Evolutionary conservation across 257 asterid species (phyloP), one percentile per base, ranked within the genome.

Genomic region (Plantago ovata): DNA sequence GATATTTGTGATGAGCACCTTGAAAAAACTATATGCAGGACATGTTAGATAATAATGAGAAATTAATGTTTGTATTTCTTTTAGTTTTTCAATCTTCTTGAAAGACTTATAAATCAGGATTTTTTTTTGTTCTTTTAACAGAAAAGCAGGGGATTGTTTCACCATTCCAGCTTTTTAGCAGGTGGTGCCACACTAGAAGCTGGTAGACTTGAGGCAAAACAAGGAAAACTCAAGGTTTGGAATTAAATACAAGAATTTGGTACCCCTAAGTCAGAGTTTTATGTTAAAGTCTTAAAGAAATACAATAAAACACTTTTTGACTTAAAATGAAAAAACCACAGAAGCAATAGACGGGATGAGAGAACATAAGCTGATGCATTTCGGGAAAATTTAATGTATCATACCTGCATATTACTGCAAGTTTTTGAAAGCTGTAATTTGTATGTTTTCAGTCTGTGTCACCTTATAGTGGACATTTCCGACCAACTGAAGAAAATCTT

Each of bases 161-260:
- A 84, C 54, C 95, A 86, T 75, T 86, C 95, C 38, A 86, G 94
- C 67, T 86, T 86, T 53, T 84, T 86, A 4, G 95, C 95, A 12
- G 95, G 94, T 19, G 95, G 95, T 32, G 87, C 75, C 40, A 81
- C 83, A 40, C 64, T 81, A 42, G 87, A 90, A 59, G 94, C 95
- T 42, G 95, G 94, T 65, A 77, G 90, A 66, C 81, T 86, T 33
- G 76, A 56, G 50, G 94, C 72, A 59, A 72, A 78, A 56, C 67
- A 52, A 36, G 95, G 95, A 63, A 63, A 64, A 23, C 94, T 80
- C 63, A 64, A 84, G 88, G 94, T 84, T 50, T 6, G 40, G 51
- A 50, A n/a, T 14, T 12, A 53, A 10, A 61, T 51, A 41, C 22
- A 21, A 58, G 38, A 22, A 28, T 47, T 46, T 13, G 18, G 10